Evolutionary conservation across 129 eudicot genomes (phyloP), one percentile per base, ranked within the genome.

Genomic region (Flaveria trinervia): DNA sequence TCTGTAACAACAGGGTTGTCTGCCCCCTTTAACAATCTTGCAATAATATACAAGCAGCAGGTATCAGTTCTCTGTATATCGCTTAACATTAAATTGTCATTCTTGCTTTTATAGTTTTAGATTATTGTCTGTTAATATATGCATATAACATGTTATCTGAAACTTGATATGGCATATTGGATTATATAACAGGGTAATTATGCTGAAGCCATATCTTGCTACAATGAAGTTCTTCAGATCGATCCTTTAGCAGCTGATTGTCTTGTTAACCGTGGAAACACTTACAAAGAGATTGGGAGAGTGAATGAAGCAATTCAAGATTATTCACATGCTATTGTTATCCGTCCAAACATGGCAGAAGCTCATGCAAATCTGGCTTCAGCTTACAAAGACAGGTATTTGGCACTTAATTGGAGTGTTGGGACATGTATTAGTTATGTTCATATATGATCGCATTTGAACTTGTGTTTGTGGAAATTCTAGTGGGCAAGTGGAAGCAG

Each of bases 361-460:
- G 97, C 99, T 80, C 99, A 94, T 89, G 97, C 96, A 18, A 91
- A 91, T 82, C 80, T 91, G 76, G 97, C 99, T 76, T 94, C 97
- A 61, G 99, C 97, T 74, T 94, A 91, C 59, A 94, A 87, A 78
- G 97, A 91, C 84, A 94, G 97, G 99, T 91, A 83, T n/a, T 4
- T 57, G 23, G 14, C 69, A 25, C 22, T 36, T 78, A 7, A 39
- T 81, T 55, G 20, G 57, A 13, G 7, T 55, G 45, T 26, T 30
- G 23, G 46, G 25, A 36, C 17, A 22, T 39, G 11, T 14, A 12
- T 68, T 72, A 18, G 60, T 20, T 23, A 23, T 65, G 1, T 15
- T n/a, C 30, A 41, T 20, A 33, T 55, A 10, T 7, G 68, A 62
- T 13, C 18, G 16, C 20, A 1, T 69, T 18, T 45, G 5, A 74